Percentiles rank a stretch among this genome's conserved stretches.
These are phyloP conservation scores for Sugiyamaella lignohabitans DNA, from an alignment of 805 yeast species.

Conservation along the genomic window DNA sequence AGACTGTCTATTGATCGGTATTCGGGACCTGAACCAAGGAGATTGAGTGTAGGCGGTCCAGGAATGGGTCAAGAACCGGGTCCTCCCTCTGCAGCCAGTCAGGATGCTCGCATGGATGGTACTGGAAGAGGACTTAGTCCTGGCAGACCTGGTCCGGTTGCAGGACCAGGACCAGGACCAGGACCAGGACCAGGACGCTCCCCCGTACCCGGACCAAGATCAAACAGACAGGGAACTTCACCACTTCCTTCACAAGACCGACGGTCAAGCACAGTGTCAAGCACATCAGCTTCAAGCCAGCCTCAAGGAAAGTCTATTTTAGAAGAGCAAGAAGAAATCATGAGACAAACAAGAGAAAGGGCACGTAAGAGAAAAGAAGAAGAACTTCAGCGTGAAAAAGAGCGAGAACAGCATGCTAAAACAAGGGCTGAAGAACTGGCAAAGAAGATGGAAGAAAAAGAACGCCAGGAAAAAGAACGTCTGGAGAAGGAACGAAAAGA, in stretches of 20 bases:
- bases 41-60: background rate
- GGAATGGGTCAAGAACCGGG: background rate
- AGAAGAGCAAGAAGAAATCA: conserved; percentile 30
- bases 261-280: background rate
- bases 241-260: too few relatives aligned
- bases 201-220: background rate
- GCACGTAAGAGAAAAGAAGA: conserved; percentile 33
- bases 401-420: conserved; percentile 25
- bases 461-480: conserved; percentile 15
- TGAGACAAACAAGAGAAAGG: conserved; percentile 30
- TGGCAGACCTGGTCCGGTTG: background rate
- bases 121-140: background rate
- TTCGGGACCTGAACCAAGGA: background rate
- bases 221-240: too few relatives aligned
- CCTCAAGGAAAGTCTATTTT: background rate
- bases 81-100: too few relatives aligned
- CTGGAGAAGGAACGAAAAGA: conserved; percentile 1
- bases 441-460: conserved; percentile 18
- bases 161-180: background rate
- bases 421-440: conserved; percentile 29
- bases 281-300: background rate
- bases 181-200: background rate
- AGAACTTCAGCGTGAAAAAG: conserved; percentile 27
- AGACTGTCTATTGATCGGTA: background rate
- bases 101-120: too few relatives aligned